These are phyloP conservation scores for Silene uniflora DNA, from an alignment of 148 eudicot genomes.

Conservation along the genomic window DNA sequence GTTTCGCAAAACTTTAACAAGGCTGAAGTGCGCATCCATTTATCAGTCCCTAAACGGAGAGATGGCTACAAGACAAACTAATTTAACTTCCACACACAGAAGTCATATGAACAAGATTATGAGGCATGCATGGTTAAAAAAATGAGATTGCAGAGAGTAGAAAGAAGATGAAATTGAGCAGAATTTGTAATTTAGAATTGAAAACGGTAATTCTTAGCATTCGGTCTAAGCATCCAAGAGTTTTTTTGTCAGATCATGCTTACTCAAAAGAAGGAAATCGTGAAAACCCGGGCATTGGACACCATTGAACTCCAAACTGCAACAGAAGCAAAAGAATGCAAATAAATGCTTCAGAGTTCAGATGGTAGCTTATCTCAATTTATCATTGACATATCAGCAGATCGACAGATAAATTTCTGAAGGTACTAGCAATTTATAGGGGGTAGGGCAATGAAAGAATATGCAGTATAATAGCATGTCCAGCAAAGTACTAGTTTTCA, in stretches of 20 bases:
- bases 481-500: neutral
- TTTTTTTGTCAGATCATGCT: constrained; percentile 32
- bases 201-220: neutral
- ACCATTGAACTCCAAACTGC: constrained; percentile 99
- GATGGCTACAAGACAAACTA: neutral
- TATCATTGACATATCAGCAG: neutral
- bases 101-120: neutral
- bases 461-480: neutral
- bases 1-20: neutral
- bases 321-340: constrained; percentile 22
- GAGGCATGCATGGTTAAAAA: neutral
- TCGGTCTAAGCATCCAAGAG: neutral
- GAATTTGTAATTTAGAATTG: neutral
- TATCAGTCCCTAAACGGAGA: neutral
- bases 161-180: neutral
- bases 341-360: constrained; percentile 13
- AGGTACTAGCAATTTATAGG: neutral
- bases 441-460: neutral
- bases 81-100: neutral
- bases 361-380: neutral
- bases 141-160: neutral
- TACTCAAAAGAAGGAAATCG: constrained; percentile 82
- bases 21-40: neutral
- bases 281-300: constrained; percentile 70
- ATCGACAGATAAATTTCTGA: neutral